Base-by-base conservation (phyloP, 192 early-diverging fungal species). In the Coemansia sp. region DNA sequence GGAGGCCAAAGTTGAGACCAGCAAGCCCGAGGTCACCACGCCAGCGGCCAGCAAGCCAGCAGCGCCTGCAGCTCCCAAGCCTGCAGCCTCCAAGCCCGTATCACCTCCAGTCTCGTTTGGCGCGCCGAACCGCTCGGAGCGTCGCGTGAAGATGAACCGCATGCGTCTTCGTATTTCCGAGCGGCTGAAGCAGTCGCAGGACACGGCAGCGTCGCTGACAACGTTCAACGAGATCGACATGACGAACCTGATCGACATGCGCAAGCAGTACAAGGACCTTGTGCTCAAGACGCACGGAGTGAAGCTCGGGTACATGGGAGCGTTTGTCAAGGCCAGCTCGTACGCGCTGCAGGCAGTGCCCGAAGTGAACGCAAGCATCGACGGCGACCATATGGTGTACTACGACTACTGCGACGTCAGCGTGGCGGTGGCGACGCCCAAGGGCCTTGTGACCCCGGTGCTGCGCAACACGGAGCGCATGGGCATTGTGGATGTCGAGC, bases 201-300 rank as follows among this genome's bases (percentile, higher is more conserved):
- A 94, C 79, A 93, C 87, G 49, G 97, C 97, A 9, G 97, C 97
- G 25, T 91, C 94, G 51, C 85, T 99, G 65, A 99, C 97, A 19
- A 99, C 97, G 37, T 99, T 99, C 83, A 99, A 99, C 84, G 97
- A 99, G 85, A 87, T 99, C 32, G 97, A 99, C 76, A 99, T 99
- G 97, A 90, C 87, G 74, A 91, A 91, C 80, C 75, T 99, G 49
- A 95, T 99, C 59, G 87, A 91, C 22, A 82, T 99, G 65, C 94
- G 97, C 64, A 85, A 86, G 60, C 87, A 86, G 72, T 97, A 97
- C 89, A 97, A 97, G 88, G 97, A 95, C 81, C 81, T 84, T 17
- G 91, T 97, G 43, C 66, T 94, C 62, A 95, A 97, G 83, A 91
- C 95, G 74, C 90, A 97, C 80, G 91, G 91, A 59, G 87, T 99